A percentile compares a stretch with the other conserved stretches of the same genome.
These are phyloP conservation scores for Lepiota subincarnata DNA, from an alignment of 768 basidiomycete species.

Conservation along the genomic window DNA sequence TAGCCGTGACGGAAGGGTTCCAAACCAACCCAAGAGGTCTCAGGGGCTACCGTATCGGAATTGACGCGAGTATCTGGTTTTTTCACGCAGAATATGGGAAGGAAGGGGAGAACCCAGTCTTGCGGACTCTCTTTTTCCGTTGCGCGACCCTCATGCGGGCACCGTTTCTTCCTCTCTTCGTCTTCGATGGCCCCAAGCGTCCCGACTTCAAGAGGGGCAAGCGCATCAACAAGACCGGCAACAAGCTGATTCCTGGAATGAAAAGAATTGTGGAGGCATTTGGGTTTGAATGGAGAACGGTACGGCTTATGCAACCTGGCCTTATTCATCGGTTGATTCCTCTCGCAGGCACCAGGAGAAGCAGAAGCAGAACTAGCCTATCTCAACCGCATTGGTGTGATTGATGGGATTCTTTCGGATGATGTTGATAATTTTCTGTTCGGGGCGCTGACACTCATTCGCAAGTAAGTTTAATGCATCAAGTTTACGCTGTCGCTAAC, in stretches of 20 bases:
- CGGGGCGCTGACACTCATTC: slow-evolving; percentile 76
- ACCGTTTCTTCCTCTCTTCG: slow-evolving; percentile 84
- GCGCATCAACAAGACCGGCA: slow-evolving; percentile 54
- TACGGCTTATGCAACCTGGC: slow-evolving; percentile 21
- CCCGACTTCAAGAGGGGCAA: slow-evolving; percentile 80
- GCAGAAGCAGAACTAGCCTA: slow-evolving; percentile 93
- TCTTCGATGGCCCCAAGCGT: slow-evolving; percentile 87
- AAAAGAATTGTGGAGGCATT: slow-evolving; percentile 75
- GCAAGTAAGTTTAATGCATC: slow-evolving; percentile 60
- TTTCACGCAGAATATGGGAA: slow-evolving; percentile 71
- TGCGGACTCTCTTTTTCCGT: slow-evolving; percentile 80
- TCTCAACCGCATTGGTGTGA: slow-evolving; percentile 73
- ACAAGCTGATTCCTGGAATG: slow-evolving; percentile 72
- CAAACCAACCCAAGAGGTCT: slow-evolving; percentile 56
- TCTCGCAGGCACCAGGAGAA: slow-evolving; percentile 78
- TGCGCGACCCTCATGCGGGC: slow-evolving; percentile 73
- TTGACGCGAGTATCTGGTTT: slow-evolving; percentile 86
- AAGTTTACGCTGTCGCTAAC: neutral
- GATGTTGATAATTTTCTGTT: slow-evolving; percentile 94
- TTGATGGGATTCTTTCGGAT: slow-evolving; percentile 88
- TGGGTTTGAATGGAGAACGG: slow-evolving; percentile 74
- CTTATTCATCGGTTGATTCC: slow-evolving; percentile 20
- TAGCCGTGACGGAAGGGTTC: slow-evolving; percentile 75
- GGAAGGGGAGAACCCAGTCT: slow-evolving; percentile 84
- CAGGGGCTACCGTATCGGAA: slow-evolving; percentile 78